Conservation (phyloP, 2,329 filamentous ascomycete species). For the Zymoseptoria ardabiliae region DNA sequence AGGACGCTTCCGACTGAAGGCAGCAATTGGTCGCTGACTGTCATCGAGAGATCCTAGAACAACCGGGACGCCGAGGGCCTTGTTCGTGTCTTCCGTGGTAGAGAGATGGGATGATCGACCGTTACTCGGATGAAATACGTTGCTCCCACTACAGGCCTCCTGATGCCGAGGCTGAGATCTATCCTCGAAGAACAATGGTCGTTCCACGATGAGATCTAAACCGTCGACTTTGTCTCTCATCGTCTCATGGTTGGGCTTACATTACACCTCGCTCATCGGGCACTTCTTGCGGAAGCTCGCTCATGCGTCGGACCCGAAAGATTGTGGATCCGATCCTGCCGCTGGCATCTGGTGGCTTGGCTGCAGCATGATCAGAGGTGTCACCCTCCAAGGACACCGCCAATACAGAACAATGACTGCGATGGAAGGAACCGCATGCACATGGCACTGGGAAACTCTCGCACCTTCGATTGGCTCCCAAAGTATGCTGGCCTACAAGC, state of each 20-base stretch:
- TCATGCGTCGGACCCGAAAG: not conserved
- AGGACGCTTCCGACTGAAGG: not conserved
- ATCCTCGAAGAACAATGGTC: not conserved
- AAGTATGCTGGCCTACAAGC: not conserved
- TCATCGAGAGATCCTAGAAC: not conserved
- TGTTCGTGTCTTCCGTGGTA: not conserved
- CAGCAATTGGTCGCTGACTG: not conserved
- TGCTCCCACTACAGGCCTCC: not conserved
- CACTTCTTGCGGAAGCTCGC: not conserved
- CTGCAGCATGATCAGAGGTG: not conserved
- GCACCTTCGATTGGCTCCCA: not conserved
- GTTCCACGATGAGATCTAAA: not conserved
- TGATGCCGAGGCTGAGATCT: not conserved
- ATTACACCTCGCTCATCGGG: not conserved
- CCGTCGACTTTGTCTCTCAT: not conserved
- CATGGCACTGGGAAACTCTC: not conserved
- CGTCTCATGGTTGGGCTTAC: not conserved
- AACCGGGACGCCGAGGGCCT: not conserved
- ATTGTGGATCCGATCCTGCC: not conserved
- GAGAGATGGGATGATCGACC: not conserved
- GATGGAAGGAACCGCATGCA: not conserved
- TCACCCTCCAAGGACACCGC: not conserved
- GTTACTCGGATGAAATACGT: not conserved
- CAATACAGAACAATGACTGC: not conserved
- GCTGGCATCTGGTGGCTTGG: not conserved